Percentiles rank a stretch among this genome's conserved stretches.
Evolutionary conservation across 176 grass and related monocot species (phyloP).

Genomic region (Thalia dealbata): DNA sequence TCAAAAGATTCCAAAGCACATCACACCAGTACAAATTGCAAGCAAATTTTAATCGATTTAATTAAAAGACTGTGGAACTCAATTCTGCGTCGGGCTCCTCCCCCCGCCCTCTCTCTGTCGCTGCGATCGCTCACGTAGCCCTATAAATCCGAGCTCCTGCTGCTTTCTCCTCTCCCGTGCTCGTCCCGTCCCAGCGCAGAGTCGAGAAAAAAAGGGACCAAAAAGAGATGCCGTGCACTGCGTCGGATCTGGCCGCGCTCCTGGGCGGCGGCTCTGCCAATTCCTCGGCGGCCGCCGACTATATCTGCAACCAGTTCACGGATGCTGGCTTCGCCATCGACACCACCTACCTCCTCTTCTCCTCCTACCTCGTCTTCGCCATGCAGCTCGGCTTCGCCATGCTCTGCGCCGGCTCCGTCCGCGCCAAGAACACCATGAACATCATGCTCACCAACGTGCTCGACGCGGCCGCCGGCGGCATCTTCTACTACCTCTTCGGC

Average conservation of each 20-base stretch:
- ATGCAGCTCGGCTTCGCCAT: conserved; percentile 98
- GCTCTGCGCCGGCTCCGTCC: conserved; percentile 82
- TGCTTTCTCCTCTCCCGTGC: not conserved
- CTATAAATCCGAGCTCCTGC: not conserved
- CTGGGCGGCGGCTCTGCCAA: conserved; percentile 63
- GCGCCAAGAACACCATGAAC: conserved; percentile 99
- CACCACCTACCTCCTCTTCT: conserved; percentile 95
- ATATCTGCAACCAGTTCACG: conserved; percentile 50
- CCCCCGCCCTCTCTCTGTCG: not conserved
- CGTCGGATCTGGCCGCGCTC: conserved; percentile 45
- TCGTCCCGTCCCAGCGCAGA: no score
- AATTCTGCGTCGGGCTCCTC: not conserved
- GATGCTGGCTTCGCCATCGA: conserved; percentile 66
- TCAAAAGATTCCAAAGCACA: not conserved
- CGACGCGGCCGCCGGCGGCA: conserved; percentile 65
- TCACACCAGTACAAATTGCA: no score
- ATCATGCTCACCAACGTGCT: conserved; percentile 99
- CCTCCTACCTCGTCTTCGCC: conserved; percentile 84
- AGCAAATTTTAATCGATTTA: no score
- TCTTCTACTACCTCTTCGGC: conserved; percentile 96
- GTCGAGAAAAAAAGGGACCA: no score
- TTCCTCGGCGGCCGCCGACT: conserved; percentile 38
- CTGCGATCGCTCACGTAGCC: not conserved
- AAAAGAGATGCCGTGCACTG: conserved; percentile 58
- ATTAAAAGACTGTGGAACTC: not conserved